Percentiles rank a stretch among this genome's conserved stretches.
These are phyloP conservation scores for Pseudogymnoascus sp. DNA, from an alignment of 2,329 filamentous ascomycete genomes.

Conservation along the genomic window DNA sequence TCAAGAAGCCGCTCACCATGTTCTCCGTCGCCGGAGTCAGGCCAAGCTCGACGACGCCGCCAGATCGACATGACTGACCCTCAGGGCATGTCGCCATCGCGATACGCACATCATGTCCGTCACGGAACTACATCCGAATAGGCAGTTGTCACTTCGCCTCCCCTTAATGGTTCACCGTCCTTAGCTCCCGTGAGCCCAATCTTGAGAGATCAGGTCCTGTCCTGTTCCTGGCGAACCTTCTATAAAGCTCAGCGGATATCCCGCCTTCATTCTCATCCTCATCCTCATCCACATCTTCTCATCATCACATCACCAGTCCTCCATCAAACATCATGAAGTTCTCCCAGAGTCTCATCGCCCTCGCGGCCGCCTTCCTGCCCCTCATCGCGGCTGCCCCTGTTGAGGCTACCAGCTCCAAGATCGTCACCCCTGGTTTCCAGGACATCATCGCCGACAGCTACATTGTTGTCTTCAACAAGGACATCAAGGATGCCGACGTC, in stretches of 20 bases:
- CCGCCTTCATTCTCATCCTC: not conserved
- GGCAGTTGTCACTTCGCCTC: constrained; percentile 1
- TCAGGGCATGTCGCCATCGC: not conserved
- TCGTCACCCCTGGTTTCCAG: constrained; percentile 38
- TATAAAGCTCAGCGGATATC: not conserved
- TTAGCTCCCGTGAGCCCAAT: not conserved
- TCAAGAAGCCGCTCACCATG: not conserved
- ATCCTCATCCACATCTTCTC: not conserved
- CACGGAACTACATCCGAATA: constrained; percentile 3
- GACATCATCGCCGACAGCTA: constrained; percentile 49
- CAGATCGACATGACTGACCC: not conserved
- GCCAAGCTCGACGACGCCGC: not conserved
- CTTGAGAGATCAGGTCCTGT: not conserved
- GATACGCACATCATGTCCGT: not conserved
- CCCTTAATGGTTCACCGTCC: not conserved
- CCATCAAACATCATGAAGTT: constrained; percentile 5
- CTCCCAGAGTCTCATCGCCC: constrained; percentile 13
- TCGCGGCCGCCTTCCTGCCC: constrained; percentile 23
- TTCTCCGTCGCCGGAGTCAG: not conserved
- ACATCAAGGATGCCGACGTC: constrained; percentile 40
- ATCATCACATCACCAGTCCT: not conserved
- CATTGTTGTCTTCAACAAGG: constrained; percentile 57
- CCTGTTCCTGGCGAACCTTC: not conserved
- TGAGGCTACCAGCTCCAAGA: constrained; percentile 19
- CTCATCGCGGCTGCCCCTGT: constrained; percentile 22